Base-by-base conservation (phyloP, 305 asterid genomes). In the Fraxinus nigra region DNA sequence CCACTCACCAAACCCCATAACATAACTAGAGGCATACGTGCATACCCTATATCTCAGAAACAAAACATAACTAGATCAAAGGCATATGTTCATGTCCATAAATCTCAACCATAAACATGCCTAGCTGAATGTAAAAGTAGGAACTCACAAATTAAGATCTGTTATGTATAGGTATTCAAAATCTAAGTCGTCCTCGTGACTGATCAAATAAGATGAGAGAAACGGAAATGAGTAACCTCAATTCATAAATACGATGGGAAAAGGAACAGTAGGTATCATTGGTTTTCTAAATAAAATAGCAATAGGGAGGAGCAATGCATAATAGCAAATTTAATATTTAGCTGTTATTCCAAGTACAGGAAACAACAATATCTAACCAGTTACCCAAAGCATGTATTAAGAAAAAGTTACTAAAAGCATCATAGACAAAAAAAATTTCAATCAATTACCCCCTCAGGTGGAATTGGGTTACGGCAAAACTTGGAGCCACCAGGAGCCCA, bases 401-500 rank as follows among this genome's bases (percentile, higher is more conserved):
- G 35, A 67, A 13, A 24, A 28, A 67, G 74, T 26, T 13, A 28
- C 35, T 67, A 26, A 67, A 28, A 65, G 34, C 26, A 24, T 28
- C 9, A 1, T 4, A 26, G 38, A 51, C 46, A 43, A 77, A 63
- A 63, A 40, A 74, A 26, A 54, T 76, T 75, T 69, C 4, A 48
- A 82, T 80, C 24, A 75, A 83, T 92, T 92, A 95, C 98, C 98
- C 98, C 98, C 18, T 89, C 8, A 80, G 99, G 98, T 56, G 99
- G 99, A 63, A 92, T 82, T 11, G 98, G 98, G 87, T 97, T 97
- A 81, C 98, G 89, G 89, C 97, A 92, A 85, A 95, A 95, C 88
- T 95, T 97, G 92, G 90, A 48, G 88, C 99, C 99, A 83, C 98
- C 98, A 81, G 99, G 99, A 86, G 99, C 99, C 99, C 99, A 97